A percentile compares a stretch with the other conserved stretches of the same genome.
Conservation (phyloP, 179 eudicot species). For the Corrigiola litoralis region DNA sequence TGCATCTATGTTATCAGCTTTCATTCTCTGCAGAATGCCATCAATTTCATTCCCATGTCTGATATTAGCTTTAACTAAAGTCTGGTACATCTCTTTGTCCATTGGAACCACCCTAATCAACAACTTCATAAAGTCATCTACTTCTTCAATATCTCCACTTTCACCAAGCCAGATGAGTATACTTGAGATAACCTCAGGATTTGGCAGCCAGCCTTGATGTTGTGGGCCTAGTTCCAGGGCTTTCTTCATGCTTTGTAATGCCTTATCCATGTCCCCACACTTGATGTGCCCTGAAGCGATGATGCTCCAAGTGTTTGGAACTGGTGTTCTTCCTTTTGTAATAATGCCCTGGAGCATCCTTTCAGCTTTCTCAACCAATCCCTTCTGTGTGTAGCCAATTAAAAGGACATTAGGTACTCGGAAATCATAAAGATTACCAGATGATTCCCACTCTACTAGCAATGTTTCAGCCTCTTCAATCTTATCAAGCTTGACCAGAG, state of each 20-base stretch:
- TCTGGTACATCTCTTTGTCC: background rate
- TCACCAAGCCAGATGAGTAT: constrained; percentile 6
- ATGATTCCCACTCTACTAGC: constrained; percentile 6
- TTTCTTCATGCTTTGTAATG: constrained; percentile 10
- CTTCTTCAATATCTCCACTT: background rate
- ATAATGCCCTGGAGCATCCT: constrained; percentile 2
- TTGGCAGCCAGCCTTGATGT: background rate
- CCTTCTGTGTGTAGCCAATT: constrained; percentile 1
- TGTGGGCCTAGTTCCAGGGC: background rate
- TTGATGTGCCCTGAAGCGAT: background rate
- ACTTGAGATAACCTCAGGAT: background rate
- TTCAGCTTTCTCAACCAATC: constrained; percentile 1
- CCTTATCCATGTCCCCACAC: background rate
- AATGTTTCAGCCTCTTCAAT: constrained; percentile 8
- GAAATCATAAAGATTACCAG: background rate
- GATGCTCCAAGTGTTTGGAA: background rate
- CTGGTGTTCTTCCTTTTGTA: background rate
- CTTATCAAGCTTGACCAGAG: constrained; percentile 6
- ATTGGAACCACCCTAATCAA: constrained; percentile 1
- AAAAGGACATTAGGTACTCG: background rate
- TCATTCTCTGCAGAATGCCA: constrained; percentile 30
- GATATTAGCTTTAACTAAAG: constrained; percentile 19
- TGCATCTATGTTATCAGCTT: constrained; percentile 27
- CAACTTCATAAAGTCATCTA: background rate
- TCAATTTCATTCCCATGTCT: constrained; percentile 21